Evolutionary conservation across 305 asterid species (phyloP), one percentile per base, ranked within the genome.

Genomic region (Fraxinus angustifolia): DNA sequence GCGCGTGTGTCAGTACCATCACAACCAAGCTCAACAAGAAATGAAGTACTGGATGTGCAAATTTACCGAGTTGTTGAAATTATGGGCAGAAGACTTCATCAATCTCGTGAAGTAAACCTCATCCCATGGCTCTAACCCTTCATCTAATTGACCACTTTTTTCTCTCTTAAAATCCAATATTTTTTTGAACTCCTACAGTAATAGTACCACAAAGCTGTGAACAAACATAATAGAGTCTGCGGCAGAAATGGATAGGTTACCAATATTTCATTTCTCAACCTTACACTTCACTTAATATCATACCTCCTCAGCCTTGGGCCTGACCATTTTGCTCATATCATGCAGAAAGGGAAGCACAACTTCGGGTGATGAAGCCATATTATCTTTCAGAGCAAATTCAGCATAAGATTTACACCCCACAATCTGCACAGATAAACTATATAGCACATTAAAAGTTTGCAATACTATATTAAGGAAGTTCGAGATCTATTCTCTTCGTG

Each of bases 81-180:
- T 83, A 87, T 93, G 89, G 40, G 90, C 88, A 48, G 88, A 79
- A 60, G 97, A 88, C 85, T 92, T 96, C 98, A 96, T 94, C 91
- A 91, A 81, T 83, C 94, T 84, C 1, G 99, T 88, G 84, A 83
- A 93, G 87, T 94, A 93, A 77, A 97, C 87, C 90, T 93, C 98
- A 84, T 96, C 99, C 99, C 99, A 96, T 16, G 99, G 98, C 84
- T 93, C 94, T 90, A 96, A 88, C 82, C 90, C 94, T 81, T 85
- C 92, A 82, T 80, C 82, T 33, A 80, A 82, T 77, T 82, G 88
- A 58, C 89, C 91, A 77, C 33, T 58, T 76, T 78, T 90, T 70
- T 81, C 88, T 85, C 88, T 88, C 91, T 93, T 96, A 88, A 93
- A 93, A 73, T 90, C 86, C 91, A 81, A 81, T 72, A 96, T 90